Evolutionary conservation across 2,329 filamentous ascomycete genomes (phyloP), one percentile per base, ranked within the genome.

Genomic region (Botrytis medusae): DNA sequence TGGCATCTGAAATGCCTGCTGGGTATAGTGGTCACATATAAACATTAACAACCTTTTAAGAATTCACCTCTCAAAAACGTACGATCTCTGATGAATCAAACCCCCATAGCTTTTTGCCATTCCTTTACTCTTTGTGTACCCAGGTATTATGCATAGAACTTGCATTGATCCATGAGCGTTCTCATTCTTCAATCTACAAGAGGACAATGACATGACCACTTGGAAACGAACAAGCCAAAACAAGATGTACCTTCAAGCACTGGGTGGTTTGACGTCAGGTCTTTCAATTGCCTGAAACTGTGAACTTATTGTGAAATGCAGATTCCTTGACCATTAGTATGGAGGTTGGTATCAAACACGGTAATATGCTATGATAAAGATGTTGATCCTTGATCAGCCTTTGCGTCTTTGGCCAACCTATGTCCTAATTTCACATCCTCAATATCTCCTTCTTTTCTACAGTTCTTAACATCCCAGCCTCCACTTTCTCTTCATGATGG

Each of bases 371-470:
- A 25, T 22, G 12, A 71, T 65, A 34, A 71, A 71, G 46, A 64
- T 64, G 20, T 32, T 10, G 29, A 34, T 12, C 40, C 20, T 46
- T 29, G 18, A 64, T 65, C 34, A 48, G 18, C 60, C 46, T 71
- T 71, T 65, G 59, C 65, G 60, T 71, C 46, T 71, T 71, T 71
- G 34, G 42, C 40, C 40, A 32, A 20, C 57, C 34, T 29, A 57
- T 57, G 59, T 65, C 42, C 54, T 6, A 44, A 65, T 65, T 54
- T 54, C 34, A 65, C 65, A 65, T 71, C n/a, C 46, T 54, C 46
- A 32, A 20, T 20, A 64, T 44, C 46, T 64, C n/a, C 59, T 51
- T 64, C 34, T 40, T 62, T 63, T 57, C n/a, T 54, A 71, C 46
- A 71, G 34, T 29, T 42, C 42, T 32, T 51, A 51, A 51, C 60